These are phyloP conservation scores for Escallonia rubra DNA, from an alignment of 129 eudicot species.

Conservation along the genomic window DNA sequence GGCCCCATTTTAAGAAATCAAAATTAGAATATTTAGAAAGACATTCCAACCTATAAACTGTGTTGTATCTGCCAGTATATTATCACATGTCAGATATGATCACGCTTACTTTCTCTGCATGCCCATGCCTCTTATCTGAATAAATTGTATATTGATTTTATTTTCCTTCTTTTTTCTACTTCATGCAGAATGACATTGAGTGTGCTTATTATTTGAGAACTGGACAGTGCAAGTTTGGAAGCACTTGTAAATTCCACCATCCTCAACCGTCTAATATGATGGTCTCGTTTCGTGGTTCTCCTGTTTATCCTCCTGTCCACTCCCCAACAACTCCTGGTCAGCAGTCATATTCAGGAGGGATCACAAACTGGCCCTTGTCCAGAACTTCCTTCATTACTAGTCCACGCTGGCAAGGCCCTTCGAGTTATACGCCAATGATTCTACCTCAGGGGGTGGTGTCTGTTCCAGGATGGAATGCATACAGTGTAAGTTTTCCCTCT, in stretches of 20 bases:
- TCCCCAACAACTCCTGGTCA: slow-evolving; percentile 81
- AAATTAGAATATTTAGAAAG: too few species aligned
- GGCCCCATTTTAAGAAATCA: too few species aligned
- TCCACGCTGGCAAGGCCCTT: slow-evolving; percentile 85
- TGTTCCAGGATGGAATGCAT: slow-evolving; percentile 82
- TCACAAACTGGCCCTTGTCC: slow-evolving; percentile 58
- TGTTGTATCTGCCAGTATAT: too few species aligned
- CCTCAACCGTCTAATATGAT: slow-evolving; percentile 88
- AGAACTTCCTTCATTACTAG: slow-evolving; percentile 61
- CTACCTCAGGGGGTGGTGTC: slow-evolving; percentile 81
- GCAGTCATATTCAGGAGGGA: slow-evolving; percentile 60
- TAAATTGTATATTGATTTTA: neutral
- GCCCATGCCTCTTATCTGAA: neutral
- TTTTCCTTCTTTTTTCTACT: neutral
- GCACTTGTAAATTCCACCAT: slow-evolving; percentile 93
- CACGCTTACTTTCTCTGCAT: neutral
- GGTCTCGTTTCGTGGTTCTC: slow-evolving; percentile 62
- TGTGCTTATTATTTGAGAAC: slow-evolving; percentile 92
- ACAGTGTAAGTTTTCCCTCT: slow-evolving; percentile 50
- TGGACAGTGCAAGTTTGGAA: slow-evolving; percentile 95
- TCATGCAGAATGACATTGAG: slow-evolving; percentile 67
- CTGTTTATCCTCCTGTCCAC: slow-evolving; percentile 74
- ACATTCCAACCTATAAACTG: too few species aligned
- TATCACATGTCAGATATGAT: neutral
- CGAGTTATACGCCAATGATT: slow-evolving; percentile 63